Evolutionary conservation across 1,284 basidiomycete species (phyloP), one percentile per base, ranked within the genome.

Genomic region (Ganoderma lucidum): DNA sequence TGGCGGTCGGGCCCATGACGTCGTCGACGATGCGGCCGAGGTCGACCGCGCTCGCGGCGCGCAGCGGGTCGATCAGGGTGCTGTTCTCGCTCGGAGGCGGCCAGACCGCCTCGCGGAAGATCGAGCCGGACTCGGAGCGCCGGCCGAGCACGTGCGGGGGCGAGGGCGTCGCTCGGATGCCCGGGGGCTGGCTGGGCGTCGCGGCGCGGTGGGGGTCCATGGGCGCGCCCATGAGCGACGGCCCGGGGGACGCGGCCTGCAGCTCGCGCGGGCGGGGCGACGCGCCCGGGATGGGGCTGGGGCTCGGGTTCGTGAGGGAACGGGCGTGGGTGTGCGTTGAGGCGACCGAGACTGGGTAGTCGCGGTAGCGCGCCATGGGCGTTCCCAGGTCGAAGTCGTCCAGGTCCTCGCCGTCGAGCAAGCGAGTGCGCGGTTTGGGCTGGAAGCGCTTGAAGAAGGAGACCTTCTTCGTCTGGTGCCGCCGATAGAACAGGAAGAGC

Each of bases 101-200:
- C 84, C 85, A 87, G 3, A 87, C 80, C 23, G 80, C 81, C 70
- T 88, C 87, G 32, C 82, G 82, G 81, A 88, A 88, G 19, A 86
- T 79, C 1, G 84, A 85, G 6, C 85, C 86, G 6, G 82, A 80
- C 66, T 84, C 85, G 6, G 82, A 83, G 61, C 84, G 81, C 65
- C 82, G 76, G 45, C 83, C 83, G 61, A 84, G 75, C 9, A 85
- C 76, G 42, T 79, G 81, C 10, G 83, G 83, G 15, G 64, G 70
- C 3, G 71, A 69, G 8, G 71, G 69, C 42, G 65, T 67, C 1
- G 64, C 23, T 2, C 67, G 70, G 30, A 69, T 59, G 3, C 66
- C 62, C n/a, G 39, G 53, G 15, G 56, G 35, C 55, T 60, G 23
- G 48, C 12, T 58, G 48, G 69, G 66, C 3, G 68, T 73, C 3